phyloP scores from a whole-genome alignment of 2,329 filamentous ascomycete genomes.

The Aureobasidium namibiae region DNA sequence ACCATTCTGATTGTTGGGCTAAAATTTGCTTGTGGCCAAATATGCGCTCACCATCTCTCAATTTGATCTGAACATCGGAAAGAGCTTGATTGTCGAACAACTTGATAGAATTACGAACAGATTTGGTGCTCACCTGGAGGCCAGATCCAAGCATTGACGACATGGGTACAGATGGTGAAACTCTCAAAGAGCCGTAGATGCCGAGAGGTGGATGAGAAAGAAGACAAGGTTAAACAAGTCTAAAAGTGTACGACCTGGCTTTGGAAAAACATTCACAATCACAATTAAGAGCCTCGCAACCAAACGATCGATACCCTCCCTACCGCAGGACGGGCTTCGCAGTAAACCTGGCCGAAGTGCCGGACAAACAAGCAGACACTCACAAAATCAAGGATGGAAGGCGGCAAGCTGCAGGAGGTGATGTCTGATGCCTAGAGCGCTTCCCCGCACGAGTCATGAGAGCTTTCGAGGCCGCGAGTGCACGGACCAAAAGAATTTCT shows the following conservation, averaged over 20 bases:
- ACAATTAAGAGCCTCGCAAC: no score
- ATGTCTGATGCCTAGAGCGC: background rate
- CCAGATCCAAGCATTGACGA: no score
- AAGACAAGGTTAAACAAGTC: no score
- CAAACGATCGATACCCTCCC: no score
- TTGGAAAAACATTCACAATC: no score
- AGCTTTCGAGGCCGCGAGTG: background rate
- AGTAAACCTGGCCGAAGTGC: no score
- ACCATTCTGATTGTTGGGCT: background rate
- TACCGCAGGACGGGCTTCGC: no score
- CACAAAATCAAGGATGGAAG: background rate
- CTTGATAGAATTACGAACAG: background rate
- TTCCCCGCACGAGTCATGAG: background rate
- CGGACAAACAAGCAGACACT: no score
- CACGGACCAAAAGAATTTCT: background rate
- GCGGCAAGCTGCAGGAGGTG: background rate
- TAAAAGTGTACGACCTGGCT: no score
- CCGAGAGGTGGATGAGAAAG: no score
- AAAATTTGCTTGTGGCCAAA: background rate
- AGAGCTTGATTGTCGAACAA: background rate
- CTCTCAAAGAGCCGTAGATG: no score
- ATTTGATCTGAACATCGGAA: background rate
- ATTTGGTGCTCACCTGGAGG: background rate
- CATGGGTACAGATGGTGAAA: background rate
- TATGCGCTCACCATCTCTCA: background rate